Conservation (phyloP, 192 early-diverging fungal species). For the Coemansia sp. region DNA sequence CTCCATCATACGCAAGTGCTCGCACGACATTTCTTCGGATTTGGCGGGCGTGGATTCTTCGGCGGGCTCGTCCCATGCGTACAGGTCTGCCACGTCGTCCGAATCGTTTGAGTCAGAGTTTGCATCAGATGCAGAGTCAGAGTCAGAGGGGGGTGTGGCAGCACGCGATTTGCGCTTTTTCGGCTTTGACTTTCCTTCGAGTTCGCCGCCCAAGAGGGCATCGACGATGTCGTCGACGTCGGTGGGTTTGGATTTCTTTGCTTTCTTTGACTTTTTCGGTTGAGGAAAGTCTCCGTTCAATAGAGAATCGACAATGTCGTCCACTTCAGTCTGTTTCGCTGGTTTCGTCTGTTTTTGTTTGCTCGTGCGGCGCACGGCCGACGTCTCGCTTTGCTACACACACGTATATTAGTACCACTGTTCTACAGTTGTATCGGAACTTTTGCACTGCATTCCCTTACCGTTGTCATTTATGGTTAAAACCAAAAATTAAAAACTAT, state of each 20-base stretch:
- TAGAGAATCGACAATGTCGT: slow-evolving; percentile 43
- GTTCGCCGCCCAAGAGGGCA: slow-evolving; percentile 33
- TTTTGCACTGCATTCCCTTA: too few relatives aligned
- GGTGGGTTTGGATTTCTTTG: background rate
- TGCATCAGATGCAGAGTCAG: background rate
- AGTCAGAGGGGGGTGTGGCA: too few relatives aligned
- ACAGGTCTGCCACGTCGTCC: slow-evolving; percentile 42
- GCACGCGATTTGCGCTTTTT: background rate
- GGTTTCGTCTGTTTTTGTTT: background rate
- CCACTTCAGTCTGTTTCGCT: slow-evolving; percentile 9
- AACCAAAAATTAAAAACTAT: too few relatives aligned
- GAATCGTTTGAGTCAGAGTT: background rate
- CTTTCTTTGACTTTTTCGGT: background rate
- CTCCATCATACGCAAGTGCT: slow-evolving; percentile 26
- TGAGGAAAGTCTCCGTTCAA: slow-evolving; percentile 14
- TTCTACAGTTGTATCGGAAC: too few relatives aligned
- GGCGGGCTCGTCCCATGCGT: slow-evolving; percentile 29
- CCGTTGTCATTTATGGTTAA: too few relatives aligned
- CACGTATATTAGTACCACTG: too few relatives aligned
- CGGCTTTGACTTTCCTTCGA: background rate
- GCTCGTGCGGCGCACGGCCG: too few relatives aligned
- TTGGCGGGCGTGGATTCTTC: background rate
- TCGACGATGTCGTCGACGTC: slow-evolving; percentile 41
- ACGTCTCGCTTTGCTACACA: too few relatives aligned
- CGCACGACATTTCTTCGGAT: slow-evolving; percentile 4